Percentiles rank a stretch among this genome's conserved stretches.
Conservation (phyloP, 83 land plant genomes). For the Thuja plicata region DNA sequence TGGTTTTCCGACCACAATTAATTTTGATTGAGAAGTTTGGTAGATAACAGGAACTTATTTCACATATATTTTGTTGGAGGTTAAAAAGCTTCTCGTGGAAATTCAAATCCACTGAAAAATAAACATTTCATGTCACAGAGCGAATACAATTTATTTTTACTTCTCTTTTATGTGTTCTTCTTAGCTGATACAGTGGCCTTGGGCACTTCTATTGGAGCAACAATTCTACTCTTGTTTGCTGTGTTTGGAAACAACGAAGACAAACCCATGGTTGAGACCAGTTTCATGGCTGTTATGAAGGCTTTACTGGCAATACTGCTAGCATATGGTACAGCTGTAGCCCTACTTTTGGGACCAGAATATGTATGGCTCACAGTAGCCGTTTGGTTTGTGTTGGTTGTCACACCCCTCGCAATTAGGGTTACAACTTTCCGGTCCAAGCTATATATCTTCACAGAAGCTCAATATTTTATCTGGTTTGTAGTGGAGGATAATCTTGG, state of each 20-base stretch:
- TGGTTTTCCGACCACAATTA: too few relatives aligned
- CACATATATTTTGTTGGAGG: too few relatives aligned
- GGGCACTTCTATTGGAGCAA: not conserved
- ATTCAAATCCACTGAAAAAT: not conserved
- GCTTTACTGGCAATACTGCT: not conserved
- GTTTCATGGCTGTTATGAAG: not conserved
- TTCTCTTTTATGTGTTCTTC: not conserved
- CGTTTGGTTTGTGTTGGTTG: not conserved
- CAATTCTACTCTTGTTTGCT: not conserved
- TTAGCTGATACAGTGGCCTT: not conserved
- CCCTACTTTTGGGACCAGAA: not conserved
- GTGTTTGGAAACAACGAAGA: not conserved
- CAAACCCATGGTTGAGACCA: not conserved
- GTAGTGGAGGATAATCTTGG: not conserved
- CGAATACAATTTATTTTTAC: not conserved
- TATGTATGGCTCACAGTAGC: not conserved
- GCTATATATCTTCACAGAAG: not conserved
- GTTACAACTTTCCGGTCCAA: not conserved
- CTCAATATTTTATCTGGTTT: not conserved
- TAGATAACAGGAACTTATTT: too few relatives aligned
- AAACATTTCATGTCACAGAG: not conserved
- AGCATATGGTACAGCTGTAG: not conserved
- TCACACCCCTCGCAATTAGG: not conserved
- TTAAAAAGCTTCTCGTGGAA: not conserved
- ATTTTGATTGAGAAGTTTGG: too few relatives aligned